Base-by-base conservation (phyloP, 2,329 filamentous ascomycete species). In the Canariomyces notabilis region DNA sequence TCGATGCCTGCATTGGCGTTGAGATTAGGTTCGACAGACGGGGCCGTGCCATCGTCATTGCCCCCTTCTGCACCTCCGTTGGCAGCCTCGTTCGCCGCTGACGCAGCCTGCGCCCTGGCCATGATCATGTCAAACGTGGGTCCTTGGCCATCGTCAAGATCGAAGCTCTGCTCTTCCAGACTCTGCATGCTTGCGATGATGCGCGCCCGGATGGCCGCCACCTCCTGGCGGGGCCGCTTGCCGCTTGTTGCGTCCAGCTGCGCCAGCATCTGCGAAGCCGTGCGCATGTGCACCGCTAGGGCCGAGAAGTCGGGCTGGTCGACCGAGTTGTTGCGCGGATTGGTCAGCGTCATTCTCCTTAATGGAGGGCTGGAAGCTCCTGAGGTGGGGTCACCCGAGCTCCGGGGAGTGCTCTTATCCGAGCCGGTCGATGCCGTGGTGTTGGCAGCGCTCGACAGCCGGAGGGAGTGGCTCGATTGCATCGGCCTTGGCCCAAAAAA, bases 111-210 rank as follows among this genome's bases (percentile, higher is more conserved):
- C 11, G 82, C 76, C 59, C 85, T 85, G 19, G 85, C 85, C 66
- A 93, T 89, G 59, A 93, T 91, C 47, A 79, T 81, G 56, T 91
- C 87, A 56, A 93, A 91, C 0, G 83, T 90, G 15, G 87, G 85
- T 0, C 80, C 76, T 49, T 81, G 76, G n/a, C 71, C 71, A 40
- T 89, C 85, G 52, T 89, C 85, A 2, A 80, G 68, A 40, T 89
- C 82, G 58, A 93, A 93, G 61, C 82, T 90, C 63, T 91, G 85
- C 64, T 93, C 88, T 64, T 93, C 87, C 7, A 93, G 69, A 55
- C 78, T 89, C 63, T 93, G 87, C 88, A 93, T 93, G 64, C 87
- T 91, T 2, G 87, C 87, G 58, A 93, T 93, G 53, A 93, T 93
- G 67, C 88, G 89, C 33, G 86, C 82, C 56, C 88, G 78, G 63